Evolutionary conservation across 495 filamentous ascomycete species (phyloP), one percentile per base, ranked within the genome.

Genomic region (Aspergillus carlsbadensis): DNA sequence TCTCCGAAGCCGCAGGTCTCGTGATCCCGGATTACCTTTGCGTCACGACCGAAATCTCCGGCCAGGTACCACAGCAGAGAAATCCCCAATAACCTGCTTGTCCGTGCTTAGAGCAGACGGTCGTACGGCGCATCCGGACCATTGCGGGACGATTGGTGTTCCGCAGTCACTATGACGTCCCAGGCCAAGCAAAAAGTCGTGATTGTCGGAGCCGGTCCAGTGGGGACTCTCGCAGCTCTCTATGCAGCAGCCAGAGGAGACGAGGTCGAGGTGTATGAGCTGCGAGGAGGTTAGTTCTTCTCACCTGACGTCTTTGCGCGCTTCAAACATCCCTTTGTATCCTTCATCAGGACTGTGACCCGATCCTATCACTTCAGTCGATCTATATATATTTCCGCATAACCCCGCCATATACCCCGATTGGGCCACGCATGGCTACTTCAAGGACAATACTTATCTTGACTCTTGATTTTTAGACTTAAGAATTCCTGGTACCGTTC

Each of bases 261-360:
- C 67, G 77, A 92, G 63, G 94, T 99, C 5, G 91, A 97, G 66
- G 79, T 99, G 54, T 99, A 98, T 72, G 94, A 99, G 69, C 76
- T 98, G 57, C 84, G 94, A 63, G 86, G 85, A 76, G 93, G 93
- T 96, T 78, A 68, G 89, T 72, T 41, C 15, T 49, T 55, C 13
- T 48, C 26, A 10, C 57, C 11, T 24, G 40, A 20, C 21, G 24
- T 56, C 45, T 53, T 5, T 14, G 45, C n/a, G 3, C 6, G 50
- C 53, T 37, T n/a, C 5, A 17, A 17, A 40, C 20, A 24, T 51
- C 13, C 21, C 15, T 10, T 20, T 26, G 18, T 21, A 20, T 31
- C n/a, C 7, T 35, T 4, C 14, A n/a, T n/a, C 26, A 3, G 11
- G 21, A 6, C 3, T 29, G 13, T 45, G 7, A n/a, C 7, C 22